Evolutionary conservation across 805 yeast species (phyloP).

Genomic region (Lachancea sp.): DNA sequence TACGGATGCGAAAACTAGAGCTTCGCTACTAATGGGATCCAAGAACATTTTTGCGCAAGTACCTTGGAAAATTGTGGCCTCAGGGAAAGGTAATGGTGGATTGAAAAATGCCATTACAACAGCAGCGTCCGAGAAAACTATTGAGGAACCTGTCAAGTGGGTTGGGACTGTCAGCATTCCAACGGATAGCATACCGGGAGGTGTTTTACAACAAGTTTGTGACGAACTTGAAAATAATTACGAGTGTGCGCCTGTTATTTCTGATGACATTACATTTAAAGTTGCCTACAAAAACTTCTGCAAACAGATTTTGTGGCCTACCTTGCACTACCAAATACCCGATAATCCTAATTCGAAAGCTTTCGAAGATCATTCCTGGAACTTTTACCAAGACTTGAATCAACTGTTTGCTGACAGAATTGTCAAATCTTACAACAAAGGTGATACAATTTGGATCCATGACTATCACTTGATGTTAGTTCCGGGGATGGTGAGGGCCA

Average conservation of each 20-base stretch:
- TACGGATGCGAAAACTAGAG: slow-evolving; percentile 45
- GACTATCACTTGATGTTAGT: slow-evolving; percentile 88
- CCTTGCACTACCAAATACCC: slow-evolving; percentile 88
- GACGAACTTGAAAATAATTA: slow-evolving; percentile 41
- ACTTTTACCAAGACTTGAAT: slow-evolving; percentile 68
- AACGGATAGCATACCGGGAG: slow-evolving; percentile 65
- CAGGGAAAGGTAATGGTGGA: slow-evolving; percentile 79
- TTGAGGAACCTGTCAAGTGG: slow-evolving; percentile 49
- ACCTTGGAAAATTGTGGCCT: slow-evolving; percentile 69
- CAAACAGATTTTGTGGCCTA: slow-evolving; percentile 95
- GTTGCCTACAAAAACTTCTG: slow-evolving; percentile 91
- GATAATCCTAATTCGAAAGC: slow-evolving; percentile 92
- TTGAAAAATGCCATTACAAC: slow-evolving; percentile 74
- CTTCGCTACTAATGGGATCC: slow-evolving; percentile 33
- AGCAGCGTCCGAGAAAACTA: slow-evolving; percentile 41
- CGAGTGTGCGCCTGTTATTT: slow-evolving; percentile 58
- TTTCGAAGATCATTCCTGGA: slow-evolving; percentile 94
- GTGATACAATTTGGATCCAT: slow-evolving; percentile 85
- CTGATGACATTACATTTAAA: slow-evolving; percentile 72
- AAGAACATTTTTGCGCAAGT: slow-evolving; percentile 41
- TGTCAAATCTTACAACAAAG: slow-evolving; percentile 57
- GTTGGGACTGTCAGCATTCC: slow-evolving; percentile 92
- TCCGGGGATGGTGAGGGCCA: slow-evolving; percentile 68
- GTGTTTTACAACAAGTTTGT: slow-evolving; percentile 50
- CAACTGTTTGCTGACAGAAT: slow-evolving; percentile 74